Conservation (phyloP, 805 yeast genomes). For the Myxozyma sirexii region DNA sequence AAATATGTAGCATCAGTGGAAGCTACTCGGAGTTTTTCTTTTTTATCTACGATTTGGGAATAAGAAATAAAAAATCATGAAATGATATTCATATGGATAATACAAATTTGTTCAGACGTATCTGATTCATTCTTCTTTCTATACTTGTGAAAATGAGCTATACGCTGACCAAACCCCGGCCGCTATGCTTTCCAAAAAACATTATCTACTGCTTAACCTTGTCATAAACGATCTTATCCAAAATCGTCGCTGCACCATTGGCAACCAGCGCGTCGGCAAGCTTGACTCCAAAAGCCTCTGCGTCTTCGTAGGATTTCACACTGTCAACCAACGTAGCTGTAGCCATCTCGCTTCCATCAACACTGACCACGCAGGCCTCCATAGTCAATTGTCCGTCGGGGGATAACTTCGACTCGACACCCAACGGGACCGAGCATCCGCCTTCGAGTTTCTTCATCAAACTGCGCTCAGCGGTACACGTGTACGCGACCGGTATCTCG, state of each 20-base stretch:
- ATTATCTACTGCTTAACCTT: slow-evolving; percentile 13
- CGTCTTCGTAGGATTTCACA: slow-evolving; percentile 57
- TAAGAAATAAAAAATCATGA: background rate
- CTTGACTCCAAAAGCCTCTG: slow-evolving; percentile 67
- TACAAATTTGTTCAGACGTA: too few relatives aligned
- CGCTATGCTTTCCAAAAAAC: too few relatives aligned
- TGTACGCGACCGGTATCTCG: slow-evolving; percentile 63
- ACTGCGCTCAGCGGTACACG: slow-evolving; percentile 87
- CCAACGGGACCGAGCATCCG: slow-evolving; percentile 97
- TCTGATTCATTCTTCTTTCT: too few relatives aligned
- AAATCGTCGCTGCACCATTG: slow-evolving; percentile 80
- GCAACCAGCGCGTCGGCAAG: slow-evolving; percentile 68
- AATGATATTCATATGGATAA: too few relatives aligned
- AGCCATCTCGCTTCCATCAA: slow-evolving; percentile 75
- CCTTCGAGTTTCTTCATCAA: slow-evolving; percentile 89
- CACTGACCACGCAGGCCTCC: slow-evolving; percentile 64
- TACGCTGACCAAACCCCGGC: too few relatives aligned
- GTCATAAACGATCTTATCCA: slow-evolving; percentile 68
- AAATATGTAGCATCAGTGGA: background rate
- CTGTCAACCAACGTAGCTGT: slow-evolving; percentile 53
- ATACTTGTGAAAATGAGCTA: too few relatives aligned
- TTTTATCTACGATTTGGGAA: slow-evolving; percentile 1
- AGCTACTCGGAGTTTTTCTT: slow-evolving; percentile 5
- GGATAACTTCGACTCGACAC: slow-evolving; percentile 57
- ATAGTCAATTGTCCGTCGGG: slow-evolving; percentile 17